Conservation (phyloP, 768 basidiomycete species). For the Phaffia australis region DNA sequence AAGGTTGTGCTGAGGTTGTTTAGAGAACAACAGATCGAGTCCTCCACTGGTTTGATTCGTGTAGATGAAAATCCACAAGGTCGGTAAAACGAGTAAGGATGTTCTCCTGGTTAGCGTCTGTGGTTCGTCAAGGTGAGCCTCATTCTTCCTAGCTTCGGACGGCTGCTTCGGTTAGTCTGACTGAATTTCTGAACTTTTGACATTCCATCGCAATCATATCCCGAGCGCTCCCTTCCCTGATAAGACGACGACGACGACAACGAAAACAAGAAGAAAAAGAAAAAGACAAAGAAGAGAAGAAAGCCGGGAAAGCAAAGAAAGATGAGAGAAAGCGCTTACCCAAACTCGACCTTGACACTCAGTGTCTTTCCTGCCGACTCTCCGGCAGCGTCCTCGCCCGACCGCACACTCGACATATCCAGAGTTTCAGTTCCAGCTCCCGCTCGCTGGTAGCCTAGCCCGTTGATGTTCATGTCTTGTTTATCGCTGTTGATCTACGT, state of each 20-base stretch:
- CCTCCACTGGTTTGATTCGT: conserved; percentile 13
- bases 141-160: too few species aligned
- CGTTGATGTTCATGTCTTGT: conserved; percentile 15
- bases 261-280: background rate
- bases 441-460: conserved; percentile 14
- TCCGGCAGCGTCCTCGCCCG: background rate
- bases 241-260: background rate
- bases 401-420: too few species aligned
- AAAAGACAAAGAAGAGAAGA: background rate
- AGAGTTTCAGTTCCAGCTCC: background rate
- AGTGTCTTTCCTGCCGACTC: conserved; percentile 7
- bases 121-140: background rate
- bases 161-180: too few species aligned
- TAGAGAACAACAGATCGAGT: conserved; percentile 24
- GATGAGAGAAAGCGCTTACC: conserved; percentile 10
- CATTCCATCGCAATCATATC: too few species aligned
- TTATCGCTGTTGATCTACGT: background rate
- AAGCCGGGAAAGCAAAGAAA: background rate
- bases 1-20: conserved; percentile 20
- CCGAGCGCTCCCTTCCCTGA: too few species aligned
- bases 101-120: background rate
- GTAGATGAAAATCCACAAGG: background rate
- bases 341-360: conserved; percentile 22
- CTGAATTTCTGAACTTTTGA: too few species aligned
- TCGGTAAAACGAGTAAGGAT: background rate